Conservation (phyloP, 352 stramenopile genomes). For the Salisapilia sapeloensis region DNA sequence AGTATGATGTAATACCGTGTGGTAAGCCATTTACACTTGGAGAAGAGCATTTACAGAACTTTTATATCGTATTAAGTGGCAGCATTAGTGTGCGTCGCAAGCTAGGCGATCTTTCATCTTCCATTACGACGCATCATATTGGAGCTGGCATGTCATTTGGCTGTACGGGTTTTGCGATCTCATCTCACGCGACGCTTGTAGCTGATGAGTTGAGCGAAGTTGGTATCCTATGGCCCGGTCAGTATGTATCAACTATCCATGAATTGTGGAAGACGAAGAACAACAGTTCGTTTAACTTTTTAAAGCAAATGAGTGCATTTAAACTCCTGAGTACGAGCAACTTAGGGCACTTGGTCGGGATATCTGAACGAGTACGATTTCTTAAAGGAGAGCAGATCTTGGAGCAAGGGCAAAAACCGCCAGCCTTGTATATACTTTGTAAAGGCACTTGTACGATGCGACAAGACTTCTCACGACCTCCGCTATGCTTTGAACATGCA, state of each 20-base stretch:
- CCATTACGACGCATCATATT: constrained; percentile 51
- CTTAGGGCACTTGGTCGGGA: constrained; percentile 50
- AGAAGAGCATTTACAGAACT: constrained; percentile 40
- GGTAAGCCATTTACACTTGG: constrained; percentile 36
- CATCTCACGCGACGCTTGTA: constrained; percentile 23
- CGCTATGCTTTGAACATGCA: constrained; percentile 10
- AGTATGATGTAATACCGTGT: constrained; percentile 52
- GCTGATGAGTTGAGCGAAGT: constrained; percentile 50
- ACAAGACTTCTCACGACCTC: constrained; percentile 35
- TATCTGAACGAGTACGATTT: constrained; percentile 49
- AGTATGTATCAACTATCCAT: constrained; percentile 32
- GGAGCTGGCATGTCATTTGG: constrained; percentile 34
- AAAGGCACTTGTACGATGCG: constrained; percentile 49
- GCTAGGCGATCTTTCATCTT: constrained; percentile 34
- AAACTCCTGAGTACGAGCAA: constrained; percentile 36
- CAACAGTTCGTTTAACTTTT: constrained; percentile 42
- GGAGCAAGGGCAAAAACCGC: constrained; percentile 35
- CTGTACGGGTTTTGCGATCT: constrained; percentile 31
- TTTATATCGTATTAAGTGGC: constrained; percentile 42
- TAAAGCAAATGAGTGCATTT: constrained; percentile 51
- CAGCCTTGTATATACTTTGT: constrained; percentile 30
- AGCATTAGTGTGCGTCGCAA: constrained; percentile 37
- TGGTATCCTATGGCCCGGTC: constrained; percentile 39
- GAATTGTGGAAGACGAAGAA: constrained; percentile 39
- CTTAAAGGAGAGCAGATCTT: constrained; percentile 48